phyloP scores from a whole-genome alignment of 768 basidiomycete species.

The Trametes elegans region DNA sequence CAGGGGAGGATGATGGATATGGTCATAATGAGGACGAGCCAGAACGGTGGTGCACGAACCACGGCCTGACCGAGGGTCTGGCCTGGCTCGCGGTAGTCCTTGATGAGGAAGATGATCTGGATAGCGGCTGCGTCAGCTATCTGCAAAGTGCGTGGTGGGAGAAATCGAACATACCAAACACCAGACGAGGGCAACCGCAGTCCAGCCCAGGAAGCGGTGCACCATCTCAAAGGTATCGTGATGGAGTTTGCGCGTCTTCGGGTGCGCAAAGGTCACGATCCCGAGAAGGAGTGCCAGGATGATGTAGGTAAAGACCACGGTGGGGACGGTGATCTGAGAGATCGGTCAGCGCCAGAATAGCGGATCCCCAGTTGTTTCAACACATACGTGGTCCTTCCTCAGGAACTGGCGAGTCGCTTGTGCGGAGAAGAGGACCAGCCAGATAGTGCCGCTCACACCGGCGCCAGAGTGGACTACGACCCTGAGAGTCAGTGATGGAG shows the following conservation, averaged over 20 bases:
- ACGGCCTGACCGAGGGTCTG: conserved; percentile 41
- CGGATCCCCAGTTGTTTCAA: neutral
- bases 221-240: conserved; percentile 52
- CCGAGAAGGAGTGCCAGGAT: conserved; percentile 44
- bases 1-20: conserved; percentile 55
- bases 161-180: conserved; percentile 35
- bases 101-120: conserved; percentile 48
- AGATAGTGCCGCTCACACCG: conserved; percentile 49
- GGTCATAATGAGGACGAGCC: conserved; percentile 51
- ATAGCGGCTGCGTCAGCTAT: neutral
- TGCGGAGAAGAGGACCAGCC: conserved; percentile 48
- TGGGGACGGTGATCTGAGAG: conserved; percentile 42
- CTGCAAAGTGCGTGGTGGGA: neutral
- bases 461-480: conserved; percentile 46
- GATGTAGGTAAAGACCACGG: conserved; percentile 46
- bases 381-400: conserved; percentile 34
- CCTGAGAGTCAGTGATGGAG: neutral
- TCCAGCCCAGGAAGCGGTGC: conserved; percentile 58
- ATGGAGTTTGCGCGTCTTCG: conserved; percentile 40
- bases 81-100: conserved; percentile 42
- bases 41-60: conserved; percentile 45
- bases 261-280: conserved; percentile 51
- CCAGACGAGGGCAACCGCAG: conserved; percentile 50
- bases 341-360: conserved; percentile 19
- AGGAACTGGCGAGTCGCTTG: conserved; percentile 48